These are phyloP conservation scores for Lophium mytilinum DNA, from an alignment of 495 filamentous ascomycete species.

Conservation along the genomic window DNA sequence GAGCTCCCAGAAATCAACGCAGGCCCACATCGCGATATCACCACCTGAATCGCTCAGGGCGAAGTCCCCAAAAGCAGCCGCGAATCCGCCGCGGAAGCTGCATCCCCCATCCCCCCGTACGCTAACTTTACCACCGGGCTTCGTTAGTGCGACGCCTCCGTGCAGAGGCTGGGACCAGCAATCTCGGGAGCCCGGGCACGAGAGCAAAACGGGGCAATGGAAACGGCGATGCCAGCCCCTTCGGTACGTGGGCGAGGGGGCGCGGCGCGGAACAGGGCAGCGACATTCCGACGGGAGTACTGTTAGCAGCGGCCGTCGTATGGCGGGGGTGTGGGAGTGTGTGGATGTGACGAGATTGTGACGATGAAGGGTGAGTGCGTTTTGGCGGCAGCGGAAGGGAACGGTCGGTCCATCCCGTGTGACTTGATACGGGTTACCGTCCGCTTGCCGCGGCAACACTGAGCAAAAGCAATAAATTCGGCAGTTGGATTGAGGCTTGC, in stretches of 20 bases:
- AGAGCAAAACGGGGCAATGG: background rate
- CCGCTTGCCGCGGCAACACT: background rate
- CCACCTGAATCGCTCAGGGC: too few relatives aligned
- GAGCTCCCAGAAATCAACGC: too few relatives aligned
- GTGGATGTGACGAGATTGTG: slow-evolving; percentile 1
- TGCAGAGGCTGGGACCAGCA: background rate
- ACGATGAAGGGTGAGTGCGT: background rate
- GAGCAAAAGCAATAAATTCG: background rate
- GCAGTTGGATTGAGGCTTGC: background rate
- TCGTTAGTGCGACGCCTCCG: background rate
- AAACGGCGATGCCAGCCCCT: background rate
- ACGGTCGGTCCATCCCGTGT: too few relatives aligned
- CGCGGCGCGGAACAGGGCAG: background rate
- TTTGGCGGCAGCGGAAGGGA: too few relatives aligned
- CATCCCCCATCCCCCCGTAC: background rate
- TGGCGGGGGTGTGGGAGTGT: background rate
- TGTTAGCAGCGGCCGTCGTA: background rate
- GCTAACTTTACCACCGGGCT: background rate
- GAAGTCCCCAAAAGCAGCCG: background rate
- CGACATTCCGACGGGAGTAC: background rate
- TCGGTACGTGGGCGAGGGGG: background rate
- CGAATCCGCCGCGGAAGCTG: background rate
- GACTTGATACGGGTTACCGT: background rate
- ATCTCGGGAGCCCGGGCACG: background rate
- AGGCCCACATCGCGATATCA: background rate